phyloP scores from a whole-genome alignment of 2,329 filamentous ascomycete genomes.

The Colletotrichum liaoningense region DNA sequence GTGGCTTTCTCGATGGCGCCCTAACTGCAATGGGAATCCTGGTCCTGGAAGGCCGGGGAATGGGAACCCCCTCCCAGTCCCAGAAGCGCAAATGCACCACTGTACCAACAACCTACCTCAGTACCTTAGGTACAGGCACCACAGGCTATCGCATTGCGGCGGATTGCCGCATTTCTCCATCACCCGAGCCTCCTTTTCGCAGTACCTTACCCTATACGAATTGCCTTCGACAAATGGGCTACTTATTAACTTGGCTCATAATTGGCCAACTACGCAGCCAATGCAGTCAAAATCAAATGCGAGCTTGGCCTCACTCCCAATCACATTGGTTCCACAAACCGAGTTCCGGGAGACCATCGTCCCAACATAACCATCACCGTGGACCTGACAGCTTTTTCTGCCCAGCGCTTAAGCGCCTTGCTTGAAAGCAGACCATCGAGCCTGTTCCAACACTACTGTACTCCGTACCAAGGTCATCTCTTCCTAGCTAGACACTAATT shows the following conservation, averaged over 20 bases:
- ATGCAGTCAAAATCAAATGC: not conserved
- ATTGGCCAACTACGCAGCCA: not conserved
- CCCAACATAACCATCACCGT: not conserved
- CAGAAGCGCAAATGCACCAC: not conserved
- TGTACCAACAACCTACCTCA: not conserved
- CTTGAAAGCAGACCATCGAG: not conserved
- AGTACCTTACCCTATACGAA: not conserved
- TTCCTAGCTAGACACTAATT: too few species aligned
- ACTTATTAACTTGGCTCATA: not conserved
- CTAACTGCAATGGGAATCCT: not conserved
- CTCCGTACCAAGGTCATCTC: not conserved
- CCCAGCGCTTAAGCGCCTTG: not conserved
- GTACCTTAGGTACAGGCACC: too few species aligned
- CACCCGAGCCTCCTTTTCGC: not conserved
- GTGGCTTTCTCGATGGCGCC: constrained; percentile 3
- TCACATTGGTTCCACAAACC: not conserved
- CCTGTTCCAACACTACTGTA: not conserved
- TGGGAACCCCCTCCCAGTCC: not conserved
- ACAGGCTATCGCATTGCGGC: not conserved
- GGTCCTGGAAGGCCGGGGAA: not conserved
- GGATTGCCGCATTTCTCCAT: not conserved
- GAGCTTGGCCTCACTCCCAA: not conserved
- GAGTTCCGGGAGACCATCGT: not conserved
- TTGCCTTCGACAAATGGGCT: not conserved
- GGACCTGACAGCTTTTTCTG: not conserved